These are phyloP conservation scores for Tricholoma furcatifolium DNA, from an alignment of 768 basidiomycete genomes.

Conservation along the genomic window DNA sequence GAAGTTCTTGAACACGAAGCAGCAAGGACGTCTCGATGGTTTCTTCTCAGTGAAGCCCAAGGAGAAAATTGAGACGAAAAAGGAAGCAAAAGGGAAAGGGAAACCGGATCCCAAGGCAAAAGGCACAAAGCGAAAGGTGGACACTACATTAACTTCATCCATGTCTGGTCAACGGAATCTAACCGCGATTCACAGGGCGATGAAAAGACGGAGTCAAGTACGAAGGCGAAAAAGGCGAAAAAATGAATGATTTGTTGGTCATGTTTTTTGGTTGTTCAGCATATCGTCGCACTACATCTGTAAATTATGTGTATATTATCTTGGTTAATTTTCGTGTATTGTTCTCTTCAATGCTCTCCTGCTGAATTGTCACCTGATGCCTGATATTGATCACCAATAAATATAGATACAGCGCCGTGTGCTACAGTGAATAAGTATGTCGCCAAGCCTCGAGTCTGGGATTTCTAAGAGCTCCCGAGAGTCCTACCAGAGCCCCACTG, in stretches of 20 bases:
- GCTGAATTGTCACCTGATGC: too few relatives aligned
- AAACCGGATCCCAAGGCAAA: constrained; percentile 37
- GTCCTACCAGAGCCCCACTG: constrained; percentile 17
- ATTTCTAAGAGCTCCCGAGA: constrained; percentile 20
- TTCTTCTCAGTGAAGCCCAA: constrained; percentile 84
- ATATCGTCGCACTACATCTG: constrained; percentile 3
- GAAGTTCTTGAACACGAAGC: constrained; percentile 85
- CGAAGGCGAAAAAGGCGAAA: constrained; percentile 37
- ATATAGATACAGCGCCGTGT: too few relatives aligned
- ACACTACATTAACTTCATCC: not conserved
- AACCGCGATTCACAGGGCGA: constrained; percentile 28
- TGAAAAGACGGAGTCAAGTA: constrained; percentile 36
- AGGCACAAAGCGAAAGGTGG: constrained; percentile 51
- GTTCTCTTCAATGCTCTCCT: too few relatives aligned
- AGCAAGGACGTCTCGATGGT: constrained; percentile 94
- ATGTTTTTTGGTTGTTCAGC: not conserved
- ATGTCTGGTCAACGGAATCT: not conserved
- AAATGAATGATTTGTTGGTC: constrained; percentile 23
- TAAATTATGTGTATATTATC: constrained; percentile 12
- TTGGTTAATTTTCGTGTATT: not conserved
- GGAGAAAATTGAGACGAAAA: constrained; percentile 37
- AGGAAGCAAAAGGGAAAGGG: constrained; percentile 36
- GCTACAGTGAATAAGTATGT: not conserved
- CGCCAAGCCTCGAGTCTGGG: not conserved
- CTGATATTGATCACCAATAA: too few relatives aligned